Evolutionary conservation across 495 filamentous ascomycete species (phyloP).

Genomic region (Rhypophila decipiens): DNA sequence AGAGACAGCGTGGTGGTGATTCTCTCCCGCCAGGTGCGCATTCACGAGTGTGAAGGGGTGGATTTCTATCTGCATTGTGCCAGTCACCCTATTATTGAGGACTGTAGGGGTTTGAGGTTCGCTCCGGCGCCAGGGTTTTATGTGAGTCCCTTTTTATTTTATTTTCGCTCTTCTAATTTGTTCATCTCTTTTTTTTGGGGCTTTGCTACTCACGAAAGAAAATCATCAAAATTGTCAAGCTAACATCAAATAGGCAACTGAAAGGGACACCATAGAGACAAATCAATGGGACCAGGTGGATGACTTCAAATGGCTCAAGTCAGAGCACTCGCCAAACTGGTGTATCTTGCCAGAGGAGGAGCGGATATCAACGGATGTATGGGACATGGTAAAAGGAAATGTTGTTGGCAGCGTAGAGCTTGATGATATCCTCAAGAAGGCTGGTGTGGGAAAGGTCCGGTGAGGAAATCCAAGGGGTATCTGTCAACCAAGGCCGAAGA

Average conservation of each 20-base stretch:
- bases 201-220: not conserved
- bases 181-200: too few species aligned
- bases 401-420: slow-evolving; percentile 58
- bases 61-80: slow-evolving; percentile 75
- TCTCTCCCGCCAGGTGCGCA: slow-evolving; percentile 73
- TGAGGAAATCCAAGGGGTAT: too few species aligned
- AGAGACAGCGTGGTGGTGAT: slow-evolving; percentile 68
- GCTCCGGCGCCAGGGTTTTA: slow-evolving; percentile 62
- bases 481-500: too few species aligned
- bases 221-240: not conserved
- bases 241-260: slow-evolving; percentile 18
- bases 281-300: slow-evolving; percentile 87
- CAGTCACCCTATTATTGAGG: slow-evolving; percentile 90
- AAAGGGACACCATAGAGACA: slow-evolving; percentile 23
- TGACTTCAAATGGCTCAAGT: slow-evolving; percentile 95
- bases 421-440: slow-evolving; percentile 60
- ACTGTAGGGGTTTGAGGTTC: slow-evolving; percentile 73
- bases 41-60: slow-evolving; percentile 77
- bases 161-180: too few species aligned
- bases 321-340: slow-evolving; percentile 86
- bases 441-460: too few species aligned
- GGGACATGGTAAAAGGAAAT: slow-evolving; percentile 64
- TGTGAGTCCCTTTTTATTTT: slow-evolving; percentile 57
- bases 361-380: slow-evolving; percentile 56
- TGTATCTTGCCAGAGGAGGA: slow-evolving; percentile 55